Base-by-base conservation (phyloP, 164 flowering plant species). In the Vitis vinifera region DNA sequence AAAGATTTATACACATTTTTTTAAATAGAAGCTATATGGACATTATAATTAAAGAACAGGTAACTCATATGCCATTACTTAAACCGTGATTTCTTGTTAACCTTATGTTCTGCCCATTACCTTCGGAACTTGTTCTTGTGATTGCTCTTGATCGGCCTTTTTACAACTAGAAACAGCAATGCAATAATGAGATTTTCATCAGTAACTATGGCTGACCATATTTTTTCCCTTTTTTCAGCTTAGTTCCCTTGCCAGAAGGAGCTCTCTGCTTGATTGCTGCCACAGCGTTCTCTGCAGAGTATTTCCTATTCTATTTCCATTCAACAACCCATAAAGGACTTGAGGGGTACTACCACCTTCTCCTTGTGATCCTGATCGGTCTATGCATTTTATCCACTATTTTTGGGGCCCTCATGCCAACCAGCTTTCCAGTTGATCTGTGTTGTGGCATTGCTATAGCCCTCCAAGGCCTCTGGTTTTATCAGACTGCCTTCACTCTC, bases 401-500 rank as follows among this genome's bases (percentile, higher is more conserved):
- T 7, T 82, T 83, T 4, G 97, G 97, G 16, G 89, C 97, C 15
- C 76, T 96, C 19, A 37, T 84, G 49, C 97, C 93, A 0, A 84
- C 84, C 50, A 93, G 92, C 76, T 89, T 96, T 72, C 83, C 95
- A 0, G 73, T 78, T 16, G 97, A 96, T 75, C 63, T 96, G 55
- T 80, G 81, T 51, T 75, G 84, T 55, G 97, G 98, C 69, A 88
- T 91, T 65, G 87, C 93, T 27, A 86, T 93, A 16, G 84, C 98
- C n/a, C 90, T 95, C 37, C 99, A 93, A 79, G 99, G 99, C 65
- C 89, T 96, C 47, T 96, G 99, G 99, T 96, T 96, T 78, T 96
- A 91, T 76, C 97, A 93, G 71, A 96, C 99, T 4, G 98, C 99
- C 10, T 89, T 93, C 79, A 84, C 90, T 59, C 97, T 96, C 6